These are phyloP conservation scores for Tolypocladium cylindrosporum DNA, from an alignment of 2,329 filamentous ascomycete species.

Conservation along the genomic window DNA sequence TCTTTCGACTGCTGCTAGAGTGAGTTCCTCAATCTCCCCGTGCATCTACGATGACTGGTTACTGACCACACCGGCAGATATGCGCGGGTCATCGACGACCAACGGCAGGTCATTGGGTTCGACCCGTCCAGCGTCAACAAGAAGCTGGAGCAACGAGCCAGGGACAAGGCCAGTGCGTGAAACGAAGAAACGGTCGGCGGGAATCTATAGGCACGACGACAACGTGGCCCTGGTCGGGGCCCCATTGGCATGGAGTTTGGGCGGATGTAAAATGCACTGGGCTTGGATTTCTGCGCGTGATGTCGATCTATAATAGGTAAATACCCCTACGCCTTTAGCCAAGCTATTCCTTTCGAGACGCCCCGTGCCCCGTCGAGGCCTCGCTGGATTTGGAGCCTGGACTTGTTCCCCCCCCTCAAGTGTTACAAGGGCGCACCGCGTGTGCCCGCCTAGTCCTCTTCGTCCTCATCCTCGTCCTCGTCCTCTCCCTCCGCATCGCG, in stretches of 20 bases:
- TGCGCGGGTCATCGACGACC: constrained; percentile 53
- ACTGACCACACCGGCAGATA: constrained; percentile 32
- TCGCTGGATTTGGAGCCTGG: background rate
- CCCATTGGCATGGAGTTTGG: background rate
- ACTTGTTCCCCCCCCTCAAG: background rate
- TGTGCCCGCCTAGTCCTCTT: background rate
- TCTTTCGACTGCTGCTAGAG: constrained; percentile 60
- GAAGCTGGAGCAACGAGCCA: constrained; percentile 8
- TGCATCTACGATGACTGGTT: background rate
- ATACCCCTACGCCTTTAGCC: background rate
- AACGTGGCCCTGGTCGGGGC: background rate
- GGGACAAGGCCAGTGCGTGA: background rate
- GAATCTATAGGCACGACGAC: background rate
- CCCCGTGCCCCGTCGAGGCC: background rate
- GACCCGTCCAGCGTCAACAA: constrained; percentile 14
- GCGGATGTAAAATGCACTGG: background rate
- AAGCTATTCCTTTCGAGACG: background rate
- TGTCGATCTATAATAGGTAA: background rate
- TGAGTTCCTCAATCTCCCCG: constrained; percentile 29
- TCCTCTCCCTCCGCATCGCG: constrained; percentile 37
- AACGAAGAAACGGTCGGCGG: background rate
- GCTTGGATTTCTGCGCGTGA: background rate
- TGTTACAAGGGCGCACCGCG: background rate
- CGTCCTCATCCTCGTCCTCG: constrained; percentile 23
- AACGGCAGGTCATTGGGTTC: constrained; percentile 50